Base-by-base conservation (phyloP, 148 eudicot species). In the Cornus controversa region DNA sequence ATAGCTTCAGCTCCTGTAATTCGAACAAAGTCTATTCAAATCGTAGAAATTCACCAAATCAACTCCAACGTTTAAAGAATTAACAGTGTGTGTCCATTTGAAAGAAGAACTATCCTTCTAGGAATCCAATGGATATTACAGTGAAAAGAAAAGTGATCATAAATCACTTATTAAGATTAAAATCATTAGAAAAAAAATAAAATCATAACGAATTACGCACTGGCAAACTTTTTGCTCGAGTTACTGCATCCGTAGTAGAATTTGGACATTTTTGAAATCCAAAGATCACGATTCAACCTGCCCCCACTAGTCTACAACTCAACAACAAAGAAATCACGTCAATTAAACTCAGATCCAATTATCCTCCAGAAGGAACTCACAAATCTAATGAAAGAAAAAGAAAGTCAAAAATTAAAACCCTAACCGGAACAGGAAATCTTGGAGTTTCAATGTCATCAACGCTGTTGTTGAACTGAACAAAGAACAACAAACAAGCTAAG, bases 161-260 rank as follows among this genome's bases (percentile, higher is more conserved):
- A n/a, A n/a, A n/a, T n/a, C n/a, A n/a, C n/a, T n/a, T n/a, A n/a
- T n/a, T n/a, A n/a, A n/a, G n/a, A n/a, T n/a, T n/a, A n/a, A n/a
- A n/a, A n/a, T n/a, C n/a, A n/a, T n/a, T n/a, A n/a, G 34, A 31
- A 31, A 31, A 31, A 5, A 31, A 31, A 14, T 1, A 14, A 1
- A 14, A 14, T 15, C 22, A 47, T 24, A 37, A 64, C 74, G 53
- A 40, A 54, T 28, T 28, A 84, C 93, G 26, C 76, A 93, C 98
- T 90, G n/a, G 91, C 78, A 80, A 90, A 96, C 67, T 83, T 90
- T 62, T 66, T 78, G 91, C 92, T 92, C 34, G 93, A 81, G 71
- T 88, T 85, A 79, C 95, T 88, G 80, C 99, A 96, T 63, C 97
- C 98, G 37, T 82, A 78, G 84, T 86, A 96, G 75, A 88, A 90